These are phyloP conservation scores for Mycena rebaudengoi DNA, from an alignment of 768 basidiomycete species.

Conservation along the genomic window DNA sequence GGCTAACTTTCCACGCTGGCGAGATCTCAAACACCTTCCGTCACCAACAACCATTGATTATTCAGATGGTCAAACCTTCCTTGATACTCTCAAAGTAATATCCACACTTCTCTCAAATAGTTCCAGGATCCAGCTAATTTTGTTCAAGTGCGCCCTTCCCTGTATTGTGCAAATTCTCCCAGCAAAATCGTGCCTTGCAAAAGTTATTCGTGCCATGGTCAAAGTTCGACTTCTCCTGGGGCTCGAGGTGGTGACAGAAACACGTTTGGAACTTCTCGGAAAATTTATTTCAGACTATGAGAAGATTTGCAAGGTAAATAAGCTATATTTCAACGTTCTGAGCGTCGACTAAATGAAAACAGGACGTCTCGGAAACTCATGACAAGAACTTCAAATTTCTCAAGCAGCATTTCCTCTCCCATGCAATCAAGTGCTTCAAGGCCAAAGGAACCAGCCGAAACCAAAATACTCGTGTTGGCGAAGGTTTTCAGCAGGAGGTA, in stretches of 20 bases:
- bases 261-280: neutral
- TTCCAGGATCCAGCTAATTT: neutral
- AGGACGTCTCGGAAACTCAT: constrained; percentile 12
- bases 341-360: too few species aligned
- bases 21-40: constrained; percentile 5
- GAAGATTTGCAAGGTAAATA: neutral
- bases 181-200: neutral
- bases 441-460: constrained; percentile 39
- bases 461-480: constrained; percentile 37
- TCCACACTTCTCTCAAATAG: neutral
- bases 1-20: constrained; percentile 7
- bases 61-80: constrained; percentile 7
- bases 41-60: constrained; percentile 14
- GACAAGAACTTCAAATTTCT: constrained; percentile 37
- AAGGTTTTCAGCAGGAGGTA: constrained; percentile 42
- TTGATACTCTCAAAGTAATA: constrained; percentile 18
- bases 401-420: constrained; percentile 37
- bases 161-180: constrained; percentile 5
- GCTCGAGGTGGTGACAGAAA: neutral
- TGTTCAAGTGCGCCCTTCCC: neutral
- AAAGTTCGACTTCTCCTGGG: neutral
- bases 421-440: constrained; percentile 25
- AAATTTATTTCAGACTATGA: neutral
- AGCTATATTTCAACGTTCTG: neutral
- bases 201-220: neutral